These are phyloP conservation scores for Beta vulgaris DNA, from an alignment of 148 eudicot species.

Conservation along the genomic window DNA sequence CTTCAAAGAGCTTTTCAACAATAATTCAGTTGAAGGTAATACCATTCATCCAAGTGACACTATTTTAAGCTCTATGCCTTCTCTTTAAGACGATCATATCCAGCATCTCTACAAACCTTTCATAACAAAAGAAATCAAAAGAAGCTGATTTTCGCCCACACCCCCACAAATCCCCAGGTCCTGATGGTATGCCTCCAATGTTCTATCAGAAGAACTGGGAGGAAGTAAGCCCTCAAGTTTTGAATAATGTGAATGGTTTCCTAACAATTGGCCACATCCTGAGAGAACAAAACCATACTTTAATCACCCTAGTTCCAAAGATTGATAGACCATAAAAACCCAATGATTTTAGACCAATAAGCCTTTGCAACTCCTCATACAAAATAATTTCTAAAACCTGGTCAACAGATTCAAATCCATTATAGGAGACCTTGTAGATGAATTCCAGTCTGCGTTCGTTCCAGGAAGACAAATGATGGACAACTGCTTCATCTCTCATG, in stretches of 20 bases:
- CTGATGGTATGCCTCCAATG: too few species aligned
- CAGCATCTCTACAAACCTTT: too few species aligned
- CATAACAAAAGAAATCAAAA: too few species aligned
- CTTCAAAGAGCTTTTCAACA: background rate
- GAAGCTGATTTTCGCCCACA: too few species aligned
- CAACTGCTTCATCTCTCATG: background rate
- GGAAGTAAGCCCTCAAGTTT: background rate
- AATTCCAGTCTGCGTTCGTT: background rate
- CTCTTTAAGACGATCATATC: background rate
- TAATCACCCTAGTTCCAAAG: background rate
- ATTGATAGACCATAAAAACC: background rate
- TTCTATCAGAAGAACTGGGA: background rate
- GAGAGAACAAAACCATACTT: background rate
- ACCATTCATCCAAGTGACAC: too few species aligned
- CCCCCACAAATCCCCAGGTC: too few species aligned
- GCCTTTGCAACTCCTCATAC: background rate
- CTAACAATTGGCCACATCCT: background rate
- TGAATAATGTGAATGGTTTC: background rate
- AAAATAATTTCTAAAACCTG: background rate
- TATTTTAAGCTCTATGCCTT: too few species aligned
- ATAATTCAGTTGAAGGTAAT: background rate
- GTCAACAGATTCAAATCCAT: too few species aligned
- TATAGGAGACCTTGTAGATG: too few species aligned
- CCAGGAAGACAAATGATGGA: background rate
- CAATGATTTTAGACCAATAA: background rate